A percentile compares a stretch with the other conserved stretches of the same genome.
These are phyloP conservation scores for Ichthyophthirius multifiliis DNA, from an alignment of 169 alveolate species.

Conservation along the genomic window DNA sequence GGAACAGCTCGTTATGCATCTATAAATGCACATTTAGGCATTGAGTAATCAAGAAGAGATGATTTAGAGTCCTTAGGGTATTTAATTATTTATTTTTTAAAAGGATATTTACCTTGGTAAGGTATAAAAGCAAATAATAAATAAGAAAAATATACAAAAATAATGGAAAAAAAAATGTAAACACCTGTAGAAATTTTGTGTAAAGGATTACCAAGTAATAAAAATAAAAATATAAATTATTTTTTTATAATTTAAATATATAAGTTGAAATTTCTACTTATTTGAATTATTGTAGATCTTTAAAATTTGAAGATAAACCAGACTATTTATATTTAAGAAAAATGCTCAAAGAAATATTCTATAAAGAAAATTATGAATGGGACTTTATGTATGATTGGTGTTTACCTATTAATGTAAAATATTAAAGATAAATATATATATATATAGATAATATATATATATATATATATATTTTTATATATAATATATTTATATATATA, in stretches of 20 bases:
- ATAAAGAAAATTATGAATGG: conserved; percentile 49
- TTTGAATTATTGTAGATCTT: conserved; percentile 64
- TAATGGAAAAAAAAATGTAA: conserved; percentile 62
- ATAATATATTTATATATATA: too few relatives aligned
- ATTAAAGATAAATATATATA: background rate
- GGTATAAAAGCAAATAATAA: conserved; percentile 63
- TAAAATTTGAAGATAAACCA: conserved; percentile 81
- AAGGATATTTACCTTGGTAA: conserved; percentile 81
- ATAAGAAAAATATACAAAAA: conserved; percentile 54
- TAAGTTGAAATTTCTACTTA: conserved; percentile 58
- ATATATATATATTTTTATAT: background rate
- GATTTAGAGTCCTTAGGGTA: conserved; percentile 79
- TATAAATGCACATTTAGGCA: conserved; percentile 73
- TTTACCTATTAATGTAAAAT: conserved; percentile 30
- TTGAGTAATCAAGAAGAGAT: conserved; percentile 77
- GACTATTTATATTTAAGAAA: conserved; percentile 75
- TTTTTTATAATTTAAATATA: too few relatives aligned
- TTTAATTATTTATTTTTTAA: conserved; percentile 62
- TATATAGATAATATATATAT: too few relatives aligned
- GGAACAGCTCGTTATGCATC: conserved; percentile 83
- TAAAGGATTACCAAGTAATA: conserved; percentile 57
- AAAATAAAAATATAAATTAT: background rate
- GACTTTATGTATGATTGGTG: conserved; percentile 65
- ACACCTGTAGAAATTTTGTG: conserved; percentile 64
- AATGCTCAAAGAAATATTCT: conserved; percentile 61